Conservation (phyloP, 176 grass and related monocot genomes). For the Microstegium vimineum region DNA sequence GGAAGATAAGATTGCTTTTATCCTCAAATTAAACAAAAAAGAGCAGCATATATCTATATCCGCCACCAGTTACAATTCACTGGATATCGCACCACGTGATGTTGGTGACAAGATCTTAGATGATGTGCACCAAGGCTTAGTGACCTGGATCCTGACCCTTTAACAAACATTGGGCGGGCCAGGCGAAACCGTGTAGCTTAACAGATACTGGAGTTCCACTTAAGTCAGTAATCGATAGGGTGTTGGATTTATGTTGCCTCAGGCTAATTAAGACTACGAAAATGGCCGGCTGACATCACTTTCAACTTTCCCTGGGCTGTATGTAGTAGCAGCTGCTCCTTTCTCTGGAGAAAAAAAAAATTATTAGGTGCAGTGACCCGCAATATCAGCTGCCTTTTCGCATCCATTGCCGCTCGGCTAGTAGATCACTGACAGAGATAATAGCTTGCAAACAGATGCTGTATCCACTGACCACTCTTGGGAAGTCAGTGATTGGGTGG, state of each 20-base stretch:
- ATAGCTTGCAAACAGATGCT: conserved; percentile 20
- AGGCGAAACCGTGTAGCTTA: neutral
- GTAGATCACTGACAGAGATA: conserved; percentile 8
- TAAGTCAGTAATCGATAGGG: conserved; percentile 9
- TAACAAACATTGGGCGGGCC: neutral
- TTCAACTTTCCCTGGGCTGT: conserved; percentile 16
- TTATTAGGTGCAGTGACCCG: conserved; percentile 1
- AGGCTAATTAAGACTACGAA: conserved; percentile 14
- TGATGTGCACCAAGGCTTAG: conserved; percentile 4
- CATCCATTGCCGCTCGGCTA: conserved; percentile 22
- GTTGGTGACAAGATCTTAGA: conserved; percentile 29
- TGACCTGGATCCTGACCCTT: conserved; percentile 11
- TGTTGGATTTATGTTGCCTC: conserved; percentile 18
- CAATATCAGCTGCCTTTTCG: conserved; percentile 14
- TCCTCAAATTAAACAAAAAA: conserved; percentile 9
- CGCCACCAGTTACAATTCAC: neutral
- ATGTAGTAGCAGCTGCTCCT: conserved; percentile 12
- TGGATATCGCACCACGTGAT: neutral
- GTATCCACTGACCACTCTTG: conserved; percentile 36
- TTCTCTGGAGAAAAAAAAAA: neutral
- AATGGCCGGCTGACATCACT: conserved; percentile 23
- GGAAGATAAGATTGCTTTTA: conserved; percentile 32
- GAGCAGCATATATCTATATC: conserved; percentile 13
- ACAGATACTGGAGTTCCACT: conserved; percentile 1
- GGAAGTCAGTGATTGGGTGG: conserved; percentile 25